phyloP scores from a whole-genome alignment of 2,329 filamentous ascomycete species.

The Erysiphe pulchra region DNA sequence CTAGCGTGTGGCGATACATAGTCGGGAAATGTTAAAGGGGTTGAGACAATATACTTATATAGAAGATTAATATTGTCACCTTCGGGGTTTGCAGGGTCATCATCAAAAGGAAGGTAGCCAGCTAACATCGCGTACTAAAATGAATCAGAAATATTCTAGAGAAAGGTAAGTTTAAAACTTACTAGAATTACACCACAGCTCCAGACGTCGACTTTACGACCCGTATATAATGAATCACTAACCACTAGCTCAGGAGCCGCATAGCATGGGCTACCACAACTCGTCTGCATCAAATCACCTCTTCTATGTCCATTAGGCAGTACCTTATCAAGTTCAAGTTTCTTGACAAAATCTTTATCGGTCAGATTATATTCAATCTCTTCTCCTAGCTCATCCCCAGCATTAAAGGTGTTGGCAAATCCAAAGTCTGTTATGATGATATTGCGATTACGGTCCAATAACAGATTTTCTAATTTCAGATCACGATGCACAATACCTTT shows the following conservation, averaged over 20 bases:
- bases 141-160: slow-evolving; percentile 5
- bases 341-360: slow-evolving; percentile 73
- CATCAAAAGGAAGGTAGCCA: slow-evolving; percentile 90
- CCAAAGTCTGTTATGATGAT: slow-evolving; percentile 99
- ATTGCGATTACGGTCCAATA: slow-evolving; percentile 88
- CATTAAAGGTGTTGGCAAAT: slow-evolving; percentile 92
- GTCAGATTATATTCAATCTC: slow-evolving; percentile 72
- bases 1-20: slow-evolving; percentile 93
- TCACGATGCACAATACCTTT: slow-evolving; percentile 97
- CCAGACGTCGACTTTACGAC: slow-evolving; percentile 96
- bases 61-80: slow-evolving; percentile 97
- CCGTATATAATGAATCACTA: slow-evolving; percentile 90
- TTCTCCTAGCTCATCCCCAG: slow-evolving; percentile 62
- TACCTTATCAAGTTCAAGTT: slow-evolving; percentile 58
- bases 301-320: slow-evolving; percentile 51
- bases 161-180: slow-evolving; percentile 17
- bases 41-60: slow-evolving; percentile 98
- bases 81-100: slow-evolving; percentile 93
- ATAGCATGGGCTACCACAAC: slow-evolving; percentile 93
- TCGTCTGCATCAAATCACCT: slow-evolving; percentile 96
- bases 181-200: slow-evolving; percentile 97
- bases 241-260: slow-evolving; percentile 92
- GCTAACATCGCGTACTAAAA: slow-evolving; percentile 93
- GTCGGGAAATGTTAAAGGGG: slow-evolving; percentile 90
- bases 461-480: slow-evolving; percentile 82